Conservation (phyloP, 352 stramenopile genomes). For the Saprolegnia diclina region DNA sequence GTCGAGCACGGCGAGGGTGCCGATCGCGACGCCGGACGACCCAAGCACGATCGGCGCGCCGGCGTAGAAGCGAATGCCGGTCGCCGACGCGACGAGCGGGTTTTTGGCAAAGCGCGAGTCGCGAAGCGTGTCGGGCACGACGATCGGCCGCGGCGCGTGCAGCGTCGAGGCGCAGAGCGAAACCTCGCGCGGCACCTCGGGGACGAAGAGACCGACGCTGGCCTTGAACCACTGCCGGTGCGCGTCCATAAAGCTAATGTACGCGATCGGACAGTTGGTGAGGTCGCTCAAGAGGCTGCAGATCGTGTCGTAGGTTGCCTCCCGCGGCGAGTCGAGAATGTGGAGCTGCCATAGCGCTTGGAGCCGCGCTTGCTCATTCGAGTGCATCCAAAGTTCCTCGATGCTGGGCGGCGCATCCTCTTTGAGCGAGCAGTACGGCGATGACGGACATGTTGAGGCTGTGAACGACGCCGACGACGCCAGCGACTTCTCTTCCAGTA, state of each 20-base stretch:
- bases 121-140: constrained; percentile 1
- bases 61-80: constrained; percentile 10
- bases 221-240: constrained; percentile 21
- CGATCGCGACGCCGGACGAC: constrained; percentile 1
- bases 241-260: constrained; percentile 17
- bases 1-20: constrained; percentile 8
- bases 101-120: constrained; percentile 4
- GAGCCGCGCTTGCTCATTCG: background rate
- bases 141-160: background rate
- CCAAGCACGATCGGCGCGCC: background rate
- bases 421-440: too few species aligned
- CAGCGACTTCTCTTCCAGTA: background rate
- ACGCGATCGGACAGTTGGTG: constrained; percentile 4
- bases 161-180: constrained; percentile 3
- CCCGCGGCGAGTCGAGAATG: constrained; percentile 3
- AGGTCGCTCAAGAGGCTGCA: background rate
- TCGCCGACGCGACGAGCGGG: background rate
- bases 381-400: background rate
- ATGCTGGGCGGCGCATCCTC: background rate
- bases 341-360: background rate
- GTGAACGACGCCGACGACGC: too few species aligned
- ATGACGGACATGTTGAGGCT: background rate
- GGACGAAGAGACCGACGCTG: background rate
- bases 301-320: constrained; percentile 1
- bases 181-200: background rate